Percentiles rank a stretch among this genome's conserved stretches.
Evolutionary conservation across 1,139 yeast genomes (phyloP).

Genomic region (Kodamaea plutei): DNA sequence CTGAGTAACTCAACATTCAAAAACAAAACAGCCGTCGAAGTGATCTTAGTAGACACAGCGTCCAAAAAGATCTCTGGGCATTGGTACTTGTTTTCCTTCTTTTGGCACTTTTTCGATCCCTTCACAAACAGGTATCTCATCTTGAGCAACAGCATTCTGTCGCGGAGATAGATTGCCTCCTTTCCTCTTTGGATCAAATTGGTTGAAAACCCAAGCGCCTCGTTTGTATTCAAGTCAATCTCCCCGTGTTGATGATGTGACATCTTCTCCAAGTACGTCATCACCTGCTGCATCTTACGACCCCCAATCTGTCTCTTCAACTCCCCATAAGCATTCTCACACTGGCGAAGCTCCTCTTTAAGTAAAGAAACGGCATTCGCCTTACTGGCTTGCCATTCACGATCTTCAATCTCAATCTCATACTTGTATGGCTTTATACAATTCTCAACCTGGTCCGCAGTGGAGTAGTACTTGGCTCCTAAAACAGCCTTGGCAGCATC

Average conservation of each 20-base stretch:
- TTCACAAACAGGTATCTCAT: constrained; percentile 76
- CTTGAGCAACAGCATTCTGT: constrained; percentile 66
- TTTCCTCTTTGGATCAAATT: constrained; percentile 71
- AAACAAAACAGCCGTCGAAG: constrained; percentile 89
- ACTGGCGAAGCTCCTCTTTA: constrained; percentile 82
- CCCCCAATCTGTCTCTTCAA: constrained; percentile 76
- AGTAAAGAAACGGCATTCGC: constrained; percentile 72
- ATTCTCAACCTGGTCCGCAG: constrained; percentile 97
- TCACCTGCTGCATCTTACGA: constrained; percentile 76
- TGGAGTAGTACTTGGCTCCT: constrained; percentile 74
- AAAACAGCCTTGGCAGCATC: constrained; percentile 84
- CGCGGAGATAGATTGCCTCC: constrained; percentile 78
- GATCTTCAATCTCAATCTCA: constrained; percentile 91
- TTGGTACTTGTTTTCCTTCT: constrained; percentile 75
- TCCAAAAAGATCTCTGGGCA: constrained; percentile 95
- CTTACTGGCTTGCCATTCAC: constrained; percentile 85
- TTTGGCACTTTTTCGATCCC: constrained; percentile 66
- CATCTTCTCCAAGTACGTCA: constrained; percentile 62
- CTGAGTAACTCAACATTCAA: constrained; percentile 89
- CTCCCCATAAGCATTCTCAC: constrained; percentile 60
- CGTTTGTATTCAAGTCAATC: constrained; percentile 44
- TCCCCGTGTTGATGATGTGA: constrained; percentile 42
- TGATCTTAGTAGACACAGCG: constrained; percentile 86
- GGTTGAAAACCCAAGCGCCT: constrained; percentile 73
- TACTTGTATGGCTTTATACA: constrained; percentile 97